Evolutionary conservation across 2,329 filamentous ascomycete species (phyloP).

Genomic region (Endocalyx cinctus): DNA sequence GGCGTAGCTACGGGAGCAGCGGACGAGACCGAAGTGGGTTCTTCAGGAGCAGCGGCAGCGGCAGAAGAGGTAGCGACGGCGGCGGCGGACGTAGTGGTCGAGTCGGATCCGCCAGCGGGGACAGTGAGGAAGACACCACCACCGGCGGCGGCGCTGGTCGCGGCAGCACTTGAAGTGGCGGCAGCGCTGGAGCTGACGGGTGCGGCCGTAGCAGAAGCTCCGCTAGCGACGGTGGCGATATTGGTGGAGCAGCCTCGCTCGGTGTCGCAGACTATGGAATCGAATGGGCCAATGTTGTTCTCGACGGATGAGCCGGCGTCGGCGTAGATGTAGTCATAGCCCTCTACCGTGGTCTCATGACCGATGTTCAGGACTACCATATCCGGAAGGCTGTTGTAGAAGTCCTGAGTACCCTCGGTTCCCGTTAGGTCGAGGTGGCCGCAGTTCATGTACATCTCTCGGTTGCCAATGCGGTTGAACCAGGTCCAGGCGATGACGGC

Average conservation of each 20-base stretch:
- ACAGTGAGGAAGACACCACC: conserved; percentile 31
- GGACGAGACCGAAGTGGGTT: no score
- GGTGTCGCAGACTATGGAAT: conserved; percentile 29
- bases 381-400: conserved; percentile 60
- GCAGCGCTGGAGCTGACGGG: conserved; percentile 3
- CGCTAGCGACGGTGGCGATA: conserved; percentile 9
- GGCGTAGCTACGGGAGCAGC: conserved; percentile 17
- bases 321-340: conserved; percentile 60
- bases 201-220: conserved; percentile 14
- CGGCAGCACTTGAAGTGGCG: conserved; percentile 11
- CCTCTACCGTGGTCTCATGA: conserved; percentile 29
- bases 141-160: conserved; percentile 17
- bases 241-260: conserved; percentile 8
- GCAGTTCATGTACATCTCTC: conserved; percentile 98
- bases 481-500: conserved; percentile 85
- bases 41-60: conserved; percentile 15
- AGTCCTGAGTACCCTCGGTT: conserved; percentile 40
- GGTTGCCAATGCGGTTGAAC: conserved; percentile 89
- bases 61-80: conserved; percentile 12
- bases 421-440: conserved; percentile 66
- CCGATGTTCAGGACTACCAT: conserved; percentile 72
- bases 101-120: conserved; percentile 16
- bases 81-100: conserved; percentile 13
- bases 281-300: conserved; percentile 33
- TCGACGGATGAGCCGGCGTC: conserved; percentile 59